phyloP scores from a whole-genome alignment of 306 rosid genomes.

The Rosa persica region DNA sequence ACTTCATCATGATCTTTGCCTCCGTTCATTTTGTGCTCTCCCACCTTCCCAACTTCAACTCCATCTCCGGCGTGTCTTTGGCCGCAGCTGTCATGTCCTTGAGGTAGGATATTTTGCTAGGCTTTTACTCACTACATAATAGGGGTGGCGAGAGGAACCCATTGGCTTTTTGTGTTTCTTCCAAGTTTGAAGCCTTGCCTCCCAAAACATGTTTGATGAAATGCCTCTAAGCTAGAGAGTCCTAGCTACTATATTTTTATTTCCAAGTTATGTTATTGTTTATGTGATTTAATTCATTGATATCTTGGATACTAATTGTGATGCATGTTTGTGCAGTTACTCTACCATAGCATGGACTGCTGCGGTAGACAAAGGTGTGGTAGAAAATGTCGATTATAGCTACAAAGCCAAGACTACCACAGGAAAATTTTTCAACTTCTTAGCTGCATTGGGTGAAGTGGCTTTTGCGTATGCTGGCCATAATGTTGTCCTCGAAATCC shows the following conservation, averaged over 20 bases:
- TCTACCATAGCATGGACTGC: constrained; percentile 91
- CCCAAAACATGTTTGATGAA: too few relatives aligned
- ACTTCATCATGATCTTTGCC: constrained; percentile 58
- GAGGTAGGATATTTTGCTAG: constrained; percentile 25
- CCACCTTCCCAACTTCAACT: constrained; percentile 55
- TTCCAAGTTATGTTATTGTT: background rate
- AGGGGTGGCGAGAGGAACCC: too few relatives aligned
- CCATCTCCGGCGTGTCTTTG: constrained; percentile 53
- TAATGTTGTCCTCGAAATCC: constrained; percentile 90
- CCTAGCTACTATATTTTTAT: background rate
- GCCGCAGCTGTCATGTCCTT: constrained; percentile 54
- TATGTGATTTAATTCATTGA: background rate
- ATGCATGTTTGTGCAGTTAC: constrained; percentile 48
- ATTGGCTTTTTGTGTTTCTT: too few relatives aligned
- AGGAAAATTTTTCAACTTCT: constrained; percentile 63
- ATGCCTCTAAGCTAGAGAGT: too few relatives aligned
- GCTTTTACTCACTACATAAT: too few relatives aligned
- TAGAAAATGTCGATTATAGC: constrained; percentile 53
- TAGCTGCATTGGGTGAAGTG: constrained; percentile 67
- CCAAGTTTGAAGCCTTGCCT: too few relatives aligned
- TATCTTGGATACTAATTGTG: background rate
- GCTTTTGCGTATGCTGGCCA: constrained; percentile 98
- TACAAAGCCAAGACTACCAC: constrained; percentile 41
- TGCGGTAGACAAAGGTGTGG: constrained; percentile 57
- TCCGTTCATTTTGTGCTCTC: constrained; percentile 59